Conservation (phyloP, 2,329 filamentous ascomycete genomes). For the Emericellopsis cladophorae region DNA sequence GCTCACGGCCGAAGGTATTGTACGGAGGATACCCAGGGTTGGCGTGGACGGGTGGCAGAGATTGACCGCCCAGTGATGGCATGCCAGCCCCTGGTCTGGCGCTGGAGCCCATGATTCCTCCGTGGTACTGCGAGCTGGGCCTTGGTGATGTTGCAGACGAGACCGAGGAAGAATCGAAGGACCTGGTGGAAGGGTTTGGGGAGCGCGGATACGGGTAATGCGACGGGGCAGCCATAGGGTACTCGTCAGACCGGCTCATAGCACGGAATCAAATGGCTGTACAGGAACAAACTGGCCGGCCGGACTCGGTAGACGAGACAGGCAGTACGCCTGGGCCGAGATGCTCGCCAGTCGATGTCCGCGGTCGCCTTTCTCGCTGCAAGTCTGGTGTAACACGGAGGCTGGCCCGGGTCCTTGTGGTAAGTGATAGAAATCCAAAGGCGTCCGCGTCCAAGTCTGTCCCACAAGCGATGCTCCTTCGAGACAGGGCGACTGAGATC, state of each 20-base stretch:
- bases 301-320: slow-evolving; percentile 6
- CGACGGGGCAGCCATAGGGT: slow-evolving; percentile 35
- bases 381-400: slow-evolving; percentile 8
- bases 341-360: slow-evolving; percentile 6
- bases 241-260: background rate
- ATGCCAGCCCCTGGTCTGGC: slow-evolving; percentile 34
- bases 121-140: slow-evolving; percentile 36
- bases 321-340: background rate
- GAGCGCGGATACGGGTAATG: slow-evolving; percentile 49
- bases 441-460: background rate
- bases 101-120: slow-evolving; percentile 38
- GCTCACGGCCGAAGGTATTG: slow-evolving; percentile 43
- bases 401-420: background rate
- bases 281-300: no score
- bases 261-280: no score
- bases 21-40: slow-evolving; percentile 38
- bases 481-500: no score
- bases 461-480: background rate
- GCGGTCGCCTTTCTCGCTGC: slow-evolving; percentile 9
- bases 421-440: background rate
- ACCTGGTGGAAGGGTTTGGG: slow-evolving; percentile 46
- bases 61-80: slow-evolving; percentile 38
- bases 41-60: slow-evolving; percentile 32
- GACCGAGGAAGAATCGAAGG: slow-evolving; percentile 52
- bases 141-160: slow-evolving; percentile 49